Evolutionary conservation across 1,139 yeast genomes (phyloP).

Genomic region (Suhomyces bokatorum): DNA sequence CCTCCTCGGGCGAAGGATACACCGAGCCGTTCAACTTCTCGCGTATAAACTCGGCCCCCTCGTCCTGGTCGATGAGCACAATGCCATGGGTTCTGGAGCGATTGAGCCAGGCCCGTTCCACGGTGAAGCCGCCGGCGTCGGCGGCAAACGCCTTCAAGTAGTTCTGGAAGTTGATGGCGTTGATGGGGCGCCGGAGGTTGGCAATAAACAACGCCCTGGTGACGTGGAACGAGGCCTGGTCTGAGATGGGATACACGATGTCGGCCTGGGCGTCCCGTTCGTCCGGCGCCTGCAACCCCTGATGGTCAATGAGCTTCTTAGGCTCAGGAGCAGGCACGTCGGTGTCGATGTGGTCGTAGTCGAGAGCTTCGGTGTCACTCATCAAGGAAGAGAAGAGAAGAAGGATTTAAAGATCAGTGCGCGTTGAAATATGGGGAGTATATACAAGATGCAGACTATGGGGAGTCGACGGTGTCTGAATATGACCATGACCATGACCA

Average conservation of each 20-base stretch:
- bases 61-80: constrained; percentile 39
- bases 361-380: constrained; percentile 22
- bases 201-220: constrained; percentile 48
- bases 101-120: constrained; percentile 50
- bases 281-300: constrained; percentile 25
- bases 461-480: too few relatives aligned
- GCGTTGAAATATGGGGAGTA: background rate
- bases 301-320: constrained; percentile 24
- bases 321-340: constrained; percentile 8
- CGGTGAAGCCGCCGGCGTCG: constrained; percentile 24
- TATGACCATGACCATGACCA: too few relatives aligned
- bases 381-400: constrained; percentile 6
- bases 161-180: constrained; percentile 39
- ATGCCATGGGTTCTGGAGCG: constrained; percentile 43
- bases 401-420: background rate
- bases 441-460: too few relatives aligned
- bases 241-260: constrained; percentile 33
- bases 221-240: constrained; percentile 32
- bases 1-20: constrained; percentile 35
- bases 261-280: constrained; percentile 29
- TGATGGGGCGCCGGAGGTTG: constrained; percentile 41
- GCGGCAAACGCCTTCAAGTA: constrained; percentile 30
- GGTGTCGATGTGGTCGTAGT: constrained; percentile 18
- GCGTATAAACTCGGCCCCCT: constrained; percentile 40
- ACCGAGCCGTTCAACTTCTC: constrained; percentile 32